A percentile compares a stretch with the other conserved stretches of the same genome.
Evolutionary conservation across 1,284 basidiomycete genomes (phyloP).

Genomic region (Ustilago xerochloae): DNA sequence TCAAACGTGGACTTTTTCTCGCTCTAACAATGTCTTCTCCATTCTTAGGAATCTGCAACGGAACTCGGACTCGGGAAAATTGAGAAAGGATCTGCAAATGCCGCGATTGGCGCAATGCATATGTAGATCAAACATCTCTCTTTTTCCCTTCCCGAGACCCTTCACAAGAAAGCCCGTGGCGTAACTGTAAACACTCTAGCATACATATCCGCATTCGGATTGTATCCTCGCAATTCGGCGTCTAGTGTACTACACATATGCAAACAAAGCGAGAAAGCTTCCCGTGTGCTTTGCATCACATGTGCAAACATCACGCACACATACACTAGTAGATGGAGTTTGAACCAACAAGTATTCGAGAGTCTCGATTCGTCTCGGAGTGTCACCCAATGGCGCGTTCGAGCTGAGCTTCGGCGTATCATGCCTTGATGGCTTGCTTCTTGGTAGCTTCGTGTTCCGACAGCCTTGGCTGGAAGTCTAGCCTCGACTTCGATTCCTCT

Average conservation of each 20-base stretch:
- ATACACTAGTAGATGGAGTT: no score
- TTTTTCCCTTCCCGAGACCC: not conserved
- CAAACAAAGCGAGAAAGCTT: not conserved
- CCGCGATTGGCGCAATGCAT: not conserved
- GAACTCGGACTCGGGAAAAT: not conserved
- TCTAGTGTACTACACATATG: no score
- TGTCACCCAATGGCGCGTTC: not conserved
- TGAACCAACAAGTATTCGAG: no score
- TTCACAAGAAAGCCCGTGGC: not conserved
- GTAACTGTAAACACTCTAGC: not conserved
- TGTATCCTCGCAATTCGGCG: no score
- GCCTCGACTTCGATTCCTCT: not conserved
- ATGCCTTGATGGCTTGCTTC: no score
- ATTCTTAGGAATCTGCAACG: no score
- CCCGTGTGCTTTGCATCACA: not conserved
- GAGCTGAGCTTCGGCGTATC: not conserved
- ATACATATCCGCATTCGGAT: not conserved
- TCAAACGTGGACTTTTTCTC: no score
- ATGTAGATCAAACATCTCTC: not conserved
- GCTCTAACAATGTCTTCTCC: no score
- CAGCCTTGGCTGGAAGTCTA: not conserved
- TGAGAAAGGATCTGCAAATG: not conserved
- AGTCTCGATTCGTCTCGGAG: no score
- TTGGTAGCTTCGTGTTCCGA: no score
- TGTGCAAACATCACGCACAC: not conserved